Conservation (phyloP, 306 rosid species). For the Echinosophora koreensis region DNA sequence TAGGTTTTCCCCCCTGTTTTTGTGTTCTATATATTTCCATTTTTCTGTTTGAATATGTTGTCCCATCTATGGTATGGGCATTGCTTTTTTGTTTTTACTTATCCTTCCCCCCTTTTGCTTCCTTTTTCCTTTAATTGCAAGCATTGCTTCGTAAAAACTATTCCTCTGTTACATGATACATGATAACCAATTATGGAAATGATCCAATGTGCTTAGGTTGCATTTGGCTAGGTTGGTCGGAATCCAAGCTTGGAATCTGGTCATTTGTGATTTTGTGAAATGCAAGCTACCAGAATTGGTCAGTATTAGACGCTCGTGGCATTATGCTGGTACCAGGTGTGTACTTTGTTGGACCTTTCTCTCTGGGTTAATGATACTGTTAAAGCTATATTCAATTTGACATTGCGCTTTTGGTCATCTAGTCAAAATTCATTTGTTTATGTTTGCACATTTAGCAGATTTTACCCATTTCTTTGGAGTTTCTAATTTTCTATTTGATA, state of each 20-base stretch:
- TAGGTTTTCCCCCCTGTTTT: no score
- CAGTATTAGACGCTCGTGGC: slow-evolving; percentile 91
- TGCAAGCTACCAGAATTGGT: slow-evolving; percentile 66
- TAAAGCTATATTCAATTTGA: slow-evolving; percentile 26
- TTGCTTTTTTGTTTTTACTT: not conserved
- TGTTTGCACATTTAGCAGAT: slow-evolving; percentile 25
- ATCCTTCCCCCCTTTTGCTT: not conserved
- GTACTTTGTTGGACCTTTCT: slow-evolving; percentile 30
- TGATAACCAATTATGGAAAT: slow-evolving; percentile 26
- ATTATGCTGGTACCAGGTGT: slow-evolving; percentile 98
- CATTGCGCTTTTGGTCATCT: slow-evolving; percentile 22
- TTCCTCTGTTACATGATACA: slow-evolving; percentile 33
- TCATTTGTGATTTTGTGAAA: slow-evolving; percentile 44
- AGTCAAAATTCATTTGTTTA: not conserved
- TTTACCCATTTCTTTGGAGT: slow-evolving; percentile 13
- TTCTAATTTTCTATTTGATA: not conserved
- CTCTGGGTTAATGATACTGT: slow-evolving; percentile 28
- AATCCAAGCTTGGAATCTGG: not conserved
- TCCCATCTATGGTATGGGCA: not conserved
- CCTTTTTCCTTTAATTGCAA: slow-evolving; percentile 30
- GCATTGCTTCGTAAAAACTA: not conserved
- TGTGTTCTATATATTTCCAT: not conserved
- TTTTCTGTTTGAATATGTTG: not conserved
- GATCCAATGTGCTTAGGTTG: slow-evolving; percentile 44
- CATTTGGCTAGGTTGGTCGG: slow-evolving; percentile 64